phyloP scores from a whole-genome alignment of 768 basidiomycete species.

The Holtermanniella nyarrowii region DNA sequence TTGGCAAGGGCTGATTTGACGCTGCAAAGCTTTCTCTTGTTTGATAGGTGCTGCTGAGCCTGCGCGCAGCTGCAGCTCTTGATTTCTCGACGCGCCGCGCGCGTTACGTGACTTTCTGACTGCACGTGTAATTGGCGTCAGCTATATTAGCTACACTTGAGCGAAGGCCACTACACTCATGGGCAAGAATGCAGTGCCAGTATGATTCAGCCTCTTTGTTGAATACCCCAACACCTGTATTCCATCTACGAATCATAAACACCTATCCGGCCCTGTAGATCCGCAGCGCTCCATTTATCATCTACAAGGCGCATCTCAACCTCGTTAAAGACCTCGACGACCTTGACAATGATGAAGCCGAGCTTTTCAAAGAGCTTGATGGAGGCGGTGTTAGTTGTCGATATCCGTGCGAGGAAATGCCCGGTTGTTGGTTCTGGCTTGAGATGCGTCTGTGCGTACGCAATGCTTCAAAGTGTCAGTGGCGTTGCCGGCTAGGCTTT shows the following conservation, averaged over 20 bases:
- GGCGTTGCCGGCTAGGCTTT: conserved; percentile 12
- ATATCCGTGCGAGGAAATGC: conserved; percentile 60
- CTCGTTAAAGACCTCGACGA: conserved; percentile 66
- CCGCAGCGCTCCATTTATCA: conserved; percentile 3
- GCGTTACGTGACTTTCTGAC: no score
- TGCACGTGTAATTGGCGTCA: no score
- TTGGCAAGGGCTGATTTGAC: no score
- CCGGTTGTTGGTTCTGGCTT: conserved; percentile 10
- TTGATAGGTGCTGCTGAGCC: no score
- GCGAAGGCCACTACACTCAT: no score
- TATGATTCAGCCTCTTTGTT: no score
- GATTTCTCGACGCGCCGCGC: no score
- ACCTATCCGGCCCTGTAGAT: conserved; percentile 16
- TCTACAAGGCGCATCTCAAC: conserved; percentile 57
- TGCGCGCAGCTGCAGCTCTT: no score
- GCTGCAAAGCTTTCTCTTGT: no score
- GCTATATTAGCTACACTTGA: no score
- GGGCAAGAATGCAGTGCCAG: no score
- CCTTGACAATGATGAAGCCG: conserved; percentile 61
- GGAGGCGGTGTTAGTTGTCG: conserved; percentile 57
- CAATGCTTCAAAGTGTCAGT: conserved; percentile 51
- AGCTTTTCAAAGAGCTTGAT: conserved; percentile 64
- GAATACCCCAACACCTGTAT: no score
- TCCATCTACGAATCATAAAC: conserved; percentile 11
- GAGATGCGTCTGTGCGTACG: conserved; percentile 39